A percentile compares a stretch with the other conserved stretches of the same genome.
Conservation (phyloP, 2,329 filamentous ascomycete genomes). For the Colletotrichum zoysiae region DNA sequence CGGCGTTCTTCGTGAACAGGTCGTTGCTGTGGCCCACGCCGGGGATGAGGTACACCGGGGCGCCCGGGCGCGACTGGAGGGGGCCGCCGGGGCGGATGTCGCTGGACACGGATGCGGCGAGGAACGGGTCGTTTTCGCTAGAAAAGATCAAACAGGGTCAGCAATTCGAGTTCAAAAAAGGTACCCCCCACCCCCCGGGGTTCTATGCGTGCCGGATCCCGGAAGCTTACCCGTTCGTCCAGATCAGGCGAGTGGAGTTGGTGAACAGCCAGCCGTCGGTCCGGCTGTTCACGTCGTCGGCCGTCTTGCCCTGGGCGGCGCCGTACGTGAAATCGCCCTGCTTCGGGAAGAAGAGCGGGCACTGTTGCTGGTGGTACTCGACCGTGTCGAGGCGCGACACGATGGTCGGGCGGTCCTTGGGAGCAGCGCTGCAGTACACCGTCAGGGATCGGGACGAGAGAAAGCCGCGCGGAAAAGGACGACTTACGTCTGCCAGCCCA, state of each 20-base stretch:
- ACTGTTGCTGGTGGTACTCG: slow-evolving; percentile 68
- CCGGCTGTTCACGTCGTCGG: slow-evolving; percentile 61
- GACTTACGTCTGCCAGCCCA: slow-evolving; percentile 62
- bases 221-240: slow-evolving; percentile 61
- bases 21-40: slow-evolving; percentile 69
- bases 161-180: neutral
- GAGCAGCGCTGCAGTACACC: slow-evolving; percentile 57
- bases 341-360: slow-evolving; percentile 66
- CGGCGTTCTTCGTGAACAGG: slow-evolving; percentile 59
- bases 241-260: slow-evolving; percentile 66
- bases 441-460: slow-evolving; percentile 40
- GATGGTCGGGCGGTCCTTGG: slow-evolving; percentile 57
- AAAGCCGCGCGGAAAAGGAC: neutral
- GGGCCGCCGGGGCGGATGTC: slow-evolving; percentile 67
- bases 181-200: no score
- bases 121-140: slow-evolving; percentile 69
- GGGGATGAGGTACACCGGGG: slow-evolving; percentile 66
- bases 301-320: slow-evolving; percentile 59
- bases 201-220: slow-evolving; percentile 18
- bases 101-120: slow-evolving; percentile 64
- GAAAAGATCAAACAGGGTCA: neutral
- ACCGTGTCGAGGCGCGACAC: slow-evolving; percentile 64
- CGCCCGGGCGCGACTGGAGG: slow-evolving; percentile 57
- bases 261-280: slow-evolving; percentile 66
- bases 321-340: slow-evolving; percentile 64